These are phyloP conservation scores for Candida parachauliodes DNA, from an alignment of 805 yeast genomes.

Conservation along the genomic window DNA sequence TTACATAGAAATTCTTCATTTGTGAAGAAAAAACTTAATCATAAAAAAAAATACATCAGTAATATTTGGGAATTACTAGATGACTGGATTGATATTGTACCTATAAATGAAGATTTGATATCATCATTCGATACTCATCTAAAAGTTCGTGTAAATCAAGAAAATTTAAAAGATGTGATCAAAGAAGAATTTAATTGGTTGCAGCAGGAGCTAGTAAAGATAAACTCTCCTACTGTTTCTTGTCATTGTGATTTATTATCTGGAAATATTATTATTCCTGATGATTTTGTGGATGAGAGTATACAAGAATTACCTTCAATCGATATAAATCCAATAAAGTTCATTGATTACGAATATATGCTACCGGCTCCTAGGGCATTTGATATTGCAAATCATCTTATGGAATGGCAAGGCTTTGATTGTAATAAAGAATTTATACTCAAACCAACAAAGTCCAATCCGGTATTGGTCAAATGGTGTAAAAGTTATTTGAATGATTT, in stretches of 20 bases:
- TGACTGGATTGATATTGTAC: slow-evolving; percentile 63
- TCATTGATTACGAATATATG: slow-evolving; percentile 73
- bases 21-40: slow-evolving; percentile 9
- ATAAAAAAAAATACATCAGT: slow-evolving; percentile 29
- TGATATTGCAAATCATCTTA: slow-evolving; percentile 71
- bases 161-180: slow-evolving; percentile 37
- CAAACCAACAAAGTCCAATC: slow-evolving; percentile 40
- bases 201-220: slow-evolving; percentile 16
- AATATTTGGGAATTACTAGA: slow-evolving; percentile 59
- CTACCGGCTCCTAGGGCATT: slow-evolving; percentile 70
- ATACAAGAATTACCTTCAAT: slow-evolving; percentile 15
- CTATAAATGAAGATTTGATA: slow-evolving; percentile 42
- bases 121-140: slow-evolving; percentile 33
- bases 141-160: slow-evolving; percentile 13
- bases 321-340: slow-evolving; percentile 43
- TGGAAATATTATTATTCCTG: slow-evolving; percentile 69
- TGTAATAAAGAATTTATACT: slow-evolving; percentile 64
- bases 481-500: slow-evolving; percentile 45
- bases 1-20: slow-evolving; percentile 2
- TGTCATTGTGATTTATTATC: slow-evolving; percentile 70
- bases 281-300: slow-evolving; percentile 15
- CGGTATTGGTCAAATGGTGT: slow-evolving; percentile 54
- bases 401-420: slow-evolving; percentile 81
- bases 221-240: slow-evolving; percentile 54
- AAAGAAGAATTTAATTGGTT: slow-evolving; percentile 56